Evolutionary conservation across 108 stramenopile species (phyloP).

Genomic region (Cyclotella atomus): DNA sequence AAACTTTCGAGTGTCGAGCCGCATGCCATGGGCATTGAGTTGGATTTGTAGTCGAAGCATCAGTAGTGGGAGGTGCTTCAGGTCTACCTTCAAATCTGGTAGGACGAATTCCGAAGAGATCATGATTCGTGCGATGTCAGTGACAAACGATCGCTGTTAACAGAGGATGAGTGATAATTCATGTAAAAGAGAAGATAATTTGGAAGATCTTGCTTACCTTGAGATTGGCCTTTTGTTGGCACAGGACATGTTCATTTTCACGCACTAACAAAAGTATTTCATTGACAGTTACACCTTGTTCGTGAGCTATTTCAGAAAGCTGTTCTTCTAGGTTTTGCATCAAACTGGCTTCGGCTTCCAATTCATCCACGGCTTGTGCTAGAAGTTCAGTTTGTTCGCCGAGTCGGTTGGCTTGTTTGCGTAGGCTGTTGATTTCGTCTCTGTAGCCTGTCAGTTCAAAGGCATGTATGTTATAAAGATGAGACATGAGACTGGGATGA

Average conservation of each 20-base stretch:
- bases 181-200: not conserved
- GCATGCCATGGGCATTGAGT: not conserved
- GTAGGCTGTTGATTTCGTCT: not conserved
- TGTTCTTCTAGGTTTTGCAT: constrained; percentile 2
- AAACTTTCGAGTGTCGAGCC: not conserved
- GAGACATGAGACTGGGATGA: not conserved
- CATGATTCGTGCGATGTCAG: not conserved
- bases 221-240: not conserved
- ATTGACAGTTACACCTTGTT: not conserved
- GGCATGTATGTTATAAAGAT: not conserved
- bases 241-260: not conserved
- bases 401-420: not conserved
- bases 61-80: not conserved
- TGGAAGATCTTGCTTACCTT: not conserved
- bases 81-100: not conserved
- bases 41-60: not conserved
- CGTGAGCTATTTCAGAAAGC: not conserved
- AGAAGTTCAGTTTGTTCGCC: not conserved
- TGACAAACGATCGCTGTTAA: not conserved
- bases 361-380: not conserved
- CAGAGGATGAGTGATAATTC: not conserved
- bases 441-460: not conserved
- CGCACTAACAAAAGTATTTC: not conserved
- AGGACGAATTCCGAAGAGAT: not conserved
- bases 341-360: not conserved